These are phyloP conservation scores for Colletotrichum sp. DNA, from an alignment of 2,329 filamentous ascomycete genomes.

Conservation along the genomic window DNA sequence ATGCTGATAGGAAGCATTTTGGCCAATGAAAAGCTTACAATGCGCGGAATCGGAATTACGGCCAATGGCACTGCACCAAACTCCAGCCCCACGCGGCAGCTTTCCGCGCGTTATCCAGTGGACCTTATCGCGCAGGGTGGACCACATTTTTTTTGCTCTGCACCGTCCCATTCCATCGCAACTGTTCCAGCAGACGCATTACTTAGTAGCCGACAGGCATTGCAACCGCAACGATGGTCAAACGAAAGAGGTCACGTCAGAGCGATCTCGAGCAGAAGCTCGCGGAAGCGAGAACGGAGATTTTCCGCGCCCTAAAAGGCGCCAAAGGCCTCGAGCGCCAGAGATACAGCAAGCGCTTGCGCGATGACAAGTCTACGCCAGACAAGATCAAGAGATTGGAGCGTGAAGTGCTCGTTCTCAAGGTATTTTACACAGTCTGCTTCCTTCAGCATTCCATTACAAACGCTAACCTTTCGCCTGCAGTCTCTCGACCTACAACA, in stretches of 20 bases:
- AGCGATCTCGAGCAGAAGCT: constrained; percentile 54
- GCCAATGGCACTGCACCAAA: not conserved
- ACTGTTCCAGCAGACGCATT: not conserved
- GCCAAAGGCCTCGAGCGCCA: constrained; percentile 81
- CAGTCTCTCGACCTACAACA: constrained; percentile 64
- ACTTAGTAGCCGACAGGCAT: not conserved
- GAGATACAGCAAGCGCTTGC: constrained; percentile 68
- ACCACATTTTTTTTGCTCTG: constrained; percentile 18
- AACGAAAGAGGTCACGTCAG: constrained; percentile 59
- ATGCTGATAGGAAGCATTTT: not conserved
- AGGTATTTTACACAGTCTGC: constrained; percentile 38
- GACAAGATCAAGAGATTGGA: constrained; percentile 66
- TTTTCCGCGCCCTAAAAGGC: constrained; percentile 71
- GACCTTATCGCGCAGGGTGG: not conserved
- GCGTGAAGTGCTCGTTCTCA: constrained; percentile 61
- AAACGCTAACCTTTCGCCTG: not conserved
- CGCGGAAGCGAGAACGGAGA: constrained; percentile 60
- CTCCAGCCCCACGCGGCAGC: not conserved
- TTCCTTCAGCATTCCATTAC: not conserved
- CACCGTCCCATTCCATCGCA: not conserved
- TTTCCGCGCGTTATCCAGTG: constrained; percentile 9
- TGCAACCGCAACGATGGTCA: constrained; percentile 49
- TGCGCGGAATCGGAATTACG: not conserved
- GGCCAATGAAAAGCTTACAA: not conserved
- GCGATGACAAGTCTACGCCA: constrained; percentile 46